These are phyloP conservation scores for Penicillium angulare DNA, from an alignment of 495 filamentous ascomycete species.

Conservation along the genomic window DNA sequence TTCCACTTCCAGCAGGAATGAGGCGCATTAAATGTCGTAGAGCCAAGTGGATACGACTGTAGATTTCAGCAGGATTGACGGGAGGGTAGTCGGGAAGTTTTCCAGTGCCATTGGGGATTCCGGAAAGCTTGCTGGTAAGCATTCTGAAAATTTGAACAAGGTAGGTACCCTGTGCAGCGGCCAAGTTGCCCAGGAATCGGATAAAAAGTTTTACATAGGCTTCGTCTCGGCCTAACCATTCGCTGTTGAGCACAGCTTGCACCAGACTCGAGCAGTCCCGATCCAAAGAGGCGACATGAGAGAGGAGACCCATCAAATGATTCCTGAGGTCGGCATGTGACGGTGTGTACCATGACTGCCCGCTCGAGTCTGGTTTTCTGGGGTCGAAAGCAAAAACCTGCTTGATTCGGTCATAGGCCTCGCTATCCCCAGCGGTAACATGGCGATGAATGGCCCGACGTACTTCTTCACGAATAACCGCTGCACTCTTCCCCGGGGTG, in stretches of 20 bases:
- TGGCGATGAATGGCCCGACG: slow-evolving; percentile 69
- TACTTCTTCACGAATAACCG: slow-evolving; percentile 67
- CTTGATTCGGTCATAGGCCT: slow-evolving; percentile 71
- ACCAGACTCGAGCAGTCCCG: slow-evolving; percentile 74
- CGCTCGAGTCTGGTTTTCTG: slow-evolving; percentile 42
- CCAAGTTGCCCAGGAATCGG: slow-evolving; percentile 75
- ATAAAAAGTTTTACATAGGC: slow-evolving; percentile 76
- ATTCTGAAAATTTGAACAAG: slow-evolving; percentile 65
- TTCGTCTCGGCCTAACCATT: slow-evolving; percentile 84
- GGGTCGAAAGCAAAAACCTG: slow-evolving; percentile 58
- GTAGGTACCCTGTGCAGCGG: slow-evolving; percentile 73
- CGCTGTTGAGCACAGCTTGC: slow-evolving; percentile 65
- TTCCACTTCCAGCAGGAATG: slow-evolving; percentile 72
- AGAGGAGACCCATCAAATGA: slow-evolving; percentile 77
- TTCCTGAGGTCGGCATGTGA: slow-evolving; percentile 59
- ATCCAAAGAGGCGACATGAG: slow-evolving; percentile 66
- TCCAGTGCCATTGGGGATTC: slow-evolving; percentile 50
- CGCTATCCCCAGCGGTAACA: slow-evolving; percentile 57
- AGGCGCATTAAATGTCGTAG: slow-evolving; percentile 73
- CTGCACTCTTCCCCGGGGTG: slow-evolving; percentile 56
- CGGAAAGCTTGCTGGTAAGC: slow-evolving; percentile 73
- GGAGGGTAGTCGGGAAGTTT: slow-evolving; percentile 57
- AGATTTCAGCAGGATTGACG: slow-evolving; percentile 58
- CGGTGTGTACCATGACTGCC: slow-evolving; percentile 35
- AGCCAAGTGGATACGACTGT: slow-evolving; percentile 68